These are phyloP conservation scores for Sporisorium reilianum DNA, from an alignment of 1,284 basidiomycete species.

Conservation along the genomic window DNA sequence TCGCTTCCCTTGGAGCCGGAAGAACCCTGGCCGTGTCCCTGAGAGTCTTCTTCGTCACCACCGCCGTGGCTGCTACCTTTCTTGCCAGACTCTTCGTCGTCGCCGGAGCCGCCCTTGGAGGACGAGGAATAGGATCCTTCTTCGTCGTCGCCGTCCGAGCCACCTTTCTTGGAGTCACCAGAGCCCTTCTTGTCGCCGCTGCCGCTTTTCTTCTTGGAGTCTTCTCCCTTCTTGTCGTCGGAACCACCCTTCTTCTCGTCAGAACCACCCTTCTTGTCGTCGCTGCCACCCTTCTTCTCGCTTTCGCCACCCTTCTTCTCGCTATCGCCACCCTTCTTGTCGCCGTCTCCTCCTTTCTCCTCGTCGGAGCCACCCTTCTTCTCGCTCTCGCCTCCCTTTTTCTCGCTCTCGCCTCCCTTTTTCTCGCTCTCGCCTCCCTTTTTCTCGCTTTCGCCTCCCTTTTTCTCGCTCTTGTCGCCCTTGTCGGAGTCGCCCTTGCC, in stretches of 20 bases:
- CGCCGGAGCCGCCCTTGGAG: not conserved
- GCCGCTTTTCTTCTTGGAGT: not conserved
- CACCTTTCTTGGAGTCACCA: not conserved
- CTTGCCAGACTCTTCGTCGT: constrained; percentile 1
- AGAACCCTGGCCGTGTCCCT: constrained; percentile 3
- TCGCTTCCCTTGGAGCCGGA: constrained; percentile 7
- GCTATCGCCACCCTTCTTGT: not conserved
- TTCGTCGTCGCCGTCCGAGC: not conserved
- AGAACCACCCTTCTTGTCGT: not conserved
- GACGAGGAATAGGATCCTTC: not conserved
- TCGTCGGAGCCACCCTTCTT: not conserved
- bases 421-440: not conserved
- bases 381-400: not conserved
- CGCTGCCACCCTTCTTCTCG: not conserved
- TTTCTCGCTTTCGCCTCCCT: not conserved
- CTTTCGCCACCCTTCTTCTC: constrained; percentile 7
- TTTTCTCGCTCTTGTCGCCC: not conserved
- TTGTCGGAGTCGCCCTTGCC: too few species aligned
- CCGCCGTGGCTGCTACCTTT: constrained; percentile 1
- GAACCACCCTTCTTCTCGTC: not conserved
- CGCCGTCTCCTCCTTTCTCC: not conserved
- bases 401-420: not conserved
- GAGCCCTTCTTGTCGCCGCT: constrained; percentile 3
- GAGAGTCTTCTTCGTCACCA: not conserved
- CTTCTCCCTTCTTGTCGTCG: not conserved